Base-by-base conservation (phyloP, 2,329 filamentous ascomycete species). In the Penicillium sumatraense region DNA sequence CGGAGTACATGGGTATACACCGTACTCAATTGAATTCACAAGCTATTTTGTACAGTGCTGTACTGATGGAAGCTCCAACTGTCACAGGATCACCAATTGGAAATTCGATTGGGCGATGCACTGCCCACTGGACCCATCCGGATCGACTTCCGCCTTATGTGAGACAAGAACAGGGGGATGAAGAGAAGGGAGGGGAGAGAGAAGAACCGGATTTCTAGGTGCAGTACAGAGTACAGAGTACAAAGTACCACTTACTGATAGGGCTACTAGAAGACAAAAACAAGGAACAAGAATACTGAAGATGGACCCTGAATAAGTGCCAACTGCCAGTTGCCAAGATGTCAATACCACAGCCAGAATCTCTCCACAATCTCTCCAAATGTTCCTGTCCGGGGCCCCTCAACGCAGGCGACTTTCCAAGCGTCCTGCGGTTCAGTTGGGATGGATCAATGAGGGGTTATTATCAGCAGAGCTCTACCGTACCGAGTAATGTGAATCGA, bases 381-480 rank as follows among this genome's bases (percentile, higher is more conserved):
- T 21, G 42, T 46, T 29, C 42, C 24, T 31, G 42, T 46, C 51
- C 36, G 52, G 56, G 52, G 56, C 41, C 38, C 38, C n/a, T n/a
- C 38, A 10, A 46, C 42, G 58, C 62, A 62, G 59, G 57, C 57
- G 53, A 49, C 38, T 63, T 59, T 56, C 38, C 44, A 60, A 60
- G 53, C 29, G 46, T 56, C 56, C 54, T 53, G 42, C 54, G 58
- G 54, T 65, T 60, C 60, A 55, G 51, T 65, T 61, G 64, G 60
- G 64, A 60, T 61, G 63, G 64, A 63, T 49, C 52, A 33, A 38
- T 56, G 54, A 59, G 58, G 33, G 31, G 11, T n/a, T n/a, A n/a
- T n/a, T n/a, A n/a, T n/a, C n/a, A n/a, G n/a, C n/a, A n/a, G n/a
- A n/a, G n/a, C n/a, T n/a, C n/a, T n/a, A n/a, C n/a, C n/a, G n/a